Percentiles rank a stretch among this genome's conserved stretches.
Conservation (phyloP, 495 filamentous ascomycete genomes). For the Neurospora cerealis region DNA sequence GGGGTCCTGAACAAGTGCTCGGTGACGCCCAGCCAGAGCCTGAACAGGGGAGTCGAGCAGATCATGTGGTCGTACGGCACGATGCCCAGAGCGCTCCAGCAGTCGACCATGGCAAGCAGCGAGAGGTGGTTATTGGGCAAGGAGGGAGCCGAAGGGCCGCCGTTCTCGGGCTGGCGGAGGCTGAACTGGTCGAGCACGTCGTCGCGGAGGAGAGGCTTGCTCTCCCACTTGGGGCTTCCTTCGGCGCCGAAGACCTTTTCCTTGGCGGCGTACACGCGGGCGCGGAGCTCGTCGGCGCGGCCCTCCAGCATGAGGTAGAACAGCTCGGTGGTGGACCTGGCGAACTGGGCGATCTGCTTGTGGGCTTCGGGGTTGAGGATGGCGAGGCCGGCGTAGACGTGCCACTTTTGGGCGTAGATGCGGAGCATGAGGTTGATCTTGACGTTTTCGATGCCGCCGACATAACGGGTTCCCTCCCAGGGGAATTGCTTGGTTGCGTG, state of each 20-base stretch:
- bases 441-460: slow-evolving; percentile 96
- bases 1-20: slow-evolving; percentile 90
- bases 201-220: slow-evolving; percentile 64
- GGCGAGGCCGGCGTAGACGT: slow-evolving; percentile 94
- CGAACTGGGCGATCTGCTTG: slow-evolving; percentile 88
- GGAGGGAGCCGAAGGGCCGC: slow-evolving; percentile 29
- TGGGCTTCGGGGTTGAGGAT: slow-evolving; percentile 91
- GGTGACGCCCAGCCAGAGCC: slow-evolving; percentile 93
- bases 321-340: slow-evolving; percentile 80
- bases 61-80: slow-evolving; percentile 99
- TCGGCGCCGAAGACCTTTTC: slow-evolving; percentile 65
- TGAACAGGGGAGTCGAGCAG: slow-evolving; percentile 96
- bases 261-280: slow-evolving; percentile 67
- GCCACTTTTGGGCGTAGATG: slow-evolving; percentile 98
- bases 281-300: slow-evolving; percentile 64
- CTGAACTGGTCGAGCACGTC: slow-evolving; percentile 82
- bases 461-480: slow-evolving; percentile 87
- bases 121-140: slow-evolving; percentile 86
- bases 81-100: slow-evolving; percentile 87
- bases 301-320: slow-evolving; percentile 94
- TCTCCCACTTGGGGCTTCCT: slow-evolving; percentile 34
- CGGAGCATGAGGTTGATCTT: slow-evolving; percentile 97
- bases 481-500: slow-evolving; percentile 86
- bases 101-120: slow-evolving; percentile 97
- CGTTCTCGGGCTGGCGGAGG: slow-evolving; percentile 35